Conservation (phyloP, 345 rosid species). For the Populus euphratica region DNA sequence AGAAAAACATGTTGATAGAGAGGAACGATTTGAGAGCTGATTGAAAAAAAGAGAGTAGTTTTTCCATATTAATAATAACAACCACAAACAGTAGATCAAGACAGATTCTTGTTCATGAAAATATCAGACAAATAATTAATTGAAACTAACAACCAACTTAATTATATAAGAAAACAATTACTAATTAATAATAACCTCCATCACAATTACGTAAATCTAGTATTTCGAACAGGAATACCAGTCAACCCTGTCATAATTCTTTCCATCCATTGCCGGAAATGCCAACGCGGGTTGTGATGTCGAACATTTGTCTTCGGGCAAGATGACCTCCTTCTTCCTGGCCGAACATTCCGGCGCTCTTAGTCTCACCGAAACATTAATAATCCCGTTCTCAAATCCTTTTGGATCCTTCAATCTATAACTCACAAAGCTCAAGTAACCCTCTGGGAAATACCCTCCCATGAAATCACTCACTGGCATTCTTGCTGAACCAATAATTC, state of each 20-base stretch:
- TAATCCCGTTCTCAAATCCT: slow-evolving; percentile 14
- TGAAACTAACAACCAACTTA: neutral
- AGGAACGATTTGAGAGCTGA: neutral
- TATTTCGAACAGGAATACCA: neutral
- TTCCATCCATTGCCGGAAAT: neutral
- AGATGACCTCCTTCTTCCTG: neutral
- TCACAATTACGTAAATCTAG: neutral
- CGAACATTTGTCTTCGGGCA: neutral
- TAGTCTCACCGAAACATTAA: slow-evolving; percentile 18
- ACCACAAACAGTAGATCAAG: neutral
- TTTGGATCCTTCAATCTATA: slow-evolving; percentile 23
- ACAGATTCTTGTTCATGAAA: neutral
- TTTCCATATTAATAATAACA: neutral
- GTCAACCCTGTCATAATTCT: neutral
- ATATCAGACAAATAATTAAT: neutral
- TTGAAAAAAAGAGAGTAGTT: too few relatives aligned
- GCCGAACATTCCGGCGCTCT: neutral
- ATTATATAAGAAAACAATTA: too few relatives aligned
- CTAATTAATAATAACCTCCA: too few relatives aligned
- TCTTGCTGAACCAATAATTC: slow-evolving; percentile 13
- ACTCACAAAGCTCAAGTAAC: slow-evolving; percentile 20
- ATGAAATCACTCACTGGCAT: slow-evolving; percentile 27
- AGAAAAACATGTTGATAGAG: neutral
- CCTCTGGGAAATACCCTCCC: slow-evolving; percentile 16
- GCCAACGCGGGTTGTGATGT: neutral